Percentiles rank a stretch among this genome's conserved stretches.
Conservation (phyloP, 179 eudicot species). For the Beta lomatogona region DNA sequence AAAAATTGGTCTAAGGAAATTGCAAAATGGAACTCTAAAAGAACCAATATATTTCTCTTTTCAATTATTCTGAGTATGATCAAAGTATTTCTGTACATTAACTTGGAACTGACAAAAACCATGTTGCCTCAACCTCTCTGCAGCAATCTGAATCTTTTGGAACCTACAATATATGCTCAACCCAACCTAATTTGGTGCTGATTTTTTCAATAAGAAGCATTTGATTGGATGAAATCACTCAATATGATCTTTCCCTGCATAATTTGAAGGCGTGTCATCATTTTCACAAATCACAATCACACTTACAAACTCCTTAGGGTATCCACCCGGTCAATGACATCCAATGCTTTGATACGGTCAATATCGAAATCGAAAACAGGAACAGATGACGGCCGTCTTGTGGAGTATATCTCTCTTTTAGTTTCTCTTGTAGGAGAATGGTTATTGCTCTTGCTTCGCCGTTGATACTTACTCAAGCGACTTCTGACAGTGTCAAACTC, state of each 20-base stretch:
- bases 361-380: constrained; percentile 76
- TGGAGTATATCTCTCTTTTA: constrained; percentile 55
- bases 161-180: constrained; percentile 4
- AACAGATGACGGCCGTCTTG: constrained; percentile 68
- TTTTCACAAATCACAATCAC: constrained; percentile 18
- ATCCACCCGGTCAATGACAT: constrained; percentile 91
- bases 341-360: constrained; percentile 81
- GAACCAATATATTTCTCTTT: constrained; percentile 13
- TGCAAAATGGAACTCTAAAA: not conserved
- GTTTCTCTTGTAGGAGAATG: constrained; percentile 72
- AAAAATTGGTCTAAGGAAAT: not conserved
- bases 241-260: not conserved
- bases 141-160: constrained; percentile 13
- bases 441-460: constrained; percentile 80
- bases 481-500: constrained; percentile 68
- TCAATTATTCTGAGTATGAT: constrained; percentile 33
- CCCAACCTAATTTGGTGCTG: not conserved
- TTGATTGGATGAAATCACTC: not conserved
- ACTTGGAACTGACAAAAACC: constrained; percentile 30
- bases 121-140: constrained; percentile 7
- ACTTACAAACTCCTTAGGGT: constrained; percentile 34
- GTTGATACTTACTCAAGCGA: constrained; percentile 60
- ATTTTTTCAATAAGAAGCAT: not conserved
- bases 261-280: constrained; percentile 1
- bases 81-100: constrained; percentile 32